Evolutionary conservation across 192 early-diverging fungal genomes (phyloP).

Genomic region (Coemansia sp.): DNA sequence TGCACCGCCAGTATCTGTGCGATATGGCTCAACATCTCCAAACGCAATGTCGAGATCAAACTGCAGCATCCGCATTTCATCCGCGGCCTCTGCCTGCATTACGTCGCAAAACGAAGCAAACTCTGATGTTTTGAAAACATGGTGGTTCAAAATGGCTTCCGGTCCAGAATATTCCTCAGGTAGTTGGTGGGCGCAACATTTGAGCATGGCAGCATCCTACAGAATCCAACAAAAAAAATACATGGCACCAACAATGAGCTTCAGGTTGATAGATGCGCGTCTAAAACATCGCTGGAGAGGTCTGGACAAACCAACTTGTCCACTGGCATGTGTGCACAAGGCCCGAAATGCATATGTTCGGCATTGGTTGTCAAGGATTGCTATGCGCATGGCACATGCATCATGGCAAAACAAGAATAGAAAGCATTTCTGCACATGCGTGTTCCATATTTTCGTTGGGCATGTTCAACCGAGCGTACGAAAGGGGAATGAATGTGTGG

Average conservation of each 20-base stretch:
- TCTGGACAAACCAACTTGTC: too few species aligned
- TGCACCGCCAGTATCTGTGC: background rate
- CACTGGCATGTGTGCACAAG: background rate
- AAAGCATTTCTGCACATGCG: too few species aligned
- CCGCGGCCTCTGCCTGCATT: conserved; percentile 39
- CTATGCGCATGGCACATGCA: too few species aligned
- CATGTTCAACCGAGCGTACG: too few species aligned
- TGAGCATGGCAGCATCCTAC: conserved; percentile 48
- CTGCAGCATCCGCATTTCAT: conserved; percentile 34
- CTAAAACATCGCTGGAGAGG: too few species aligned
- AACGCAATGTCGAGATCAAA: conserved; percentile 33
- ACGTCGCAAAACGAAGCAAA: conserved; percentile 38
- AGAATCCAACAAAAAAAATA: conserved; percentile 5
- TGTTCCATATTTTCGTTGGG: too few species aligned
- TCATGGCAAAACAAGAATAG: too few species aligned
- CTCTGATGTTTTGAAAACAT: conserved; percentile 39
- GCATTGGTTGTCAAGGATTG: too few species aligned
- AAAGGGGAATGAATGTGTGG: background rate
- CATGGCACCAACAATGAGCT: too few species aligned
- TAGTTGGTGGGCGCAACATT: conserved; percentile 36
- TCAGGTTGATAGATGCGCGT: too few species aligned
- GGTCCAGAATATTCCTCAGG: conserved; percentile 15
- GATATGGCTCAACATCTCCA: conserved; percentile 11
- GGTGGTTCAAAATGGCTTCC: conserved; percentile 30
- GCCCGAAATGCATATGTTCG: too few species aligned